Percentiles rank a stretch among this genome's conserved stretches.
Conservation (phyloP, 345 rosid genomes). For the Chamaenerion angustifolium region DNA sequence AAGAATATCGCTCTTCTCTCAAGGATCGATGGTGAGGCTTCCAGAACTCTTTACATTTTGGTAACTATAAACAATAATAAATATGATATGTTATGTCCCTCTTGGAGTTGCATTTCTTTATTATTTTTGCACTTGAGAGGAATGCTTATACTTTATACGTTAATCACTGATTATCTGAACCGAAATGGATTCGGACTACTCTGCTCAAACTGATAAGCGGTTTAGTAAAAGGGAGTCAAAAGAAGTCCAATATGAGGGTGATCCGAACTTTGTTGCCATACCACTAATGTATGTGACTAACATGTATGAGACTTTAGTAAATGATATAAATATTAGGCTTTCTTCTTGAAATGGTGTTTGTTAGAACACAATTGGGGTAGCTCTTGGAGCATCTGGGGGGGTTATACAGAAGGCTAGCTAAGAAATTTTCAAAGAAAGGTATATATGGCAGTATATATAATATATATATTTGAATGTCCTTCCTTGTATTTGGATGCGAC, state of each 20-base stretch:
- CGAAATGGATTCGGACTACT: conserved; percentile 37
- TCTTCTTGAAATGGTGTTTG: conserved; percentile 63
- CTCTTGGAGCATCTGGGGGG: conserved; percentile 98
- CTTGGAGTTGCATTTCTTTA: too few species aligned
- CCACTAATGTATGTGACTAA: conserved; percentile 93
- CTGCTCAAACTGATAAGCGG: conserved; percentile 31
- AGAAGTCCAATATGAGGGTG: conserved; percentile 72
- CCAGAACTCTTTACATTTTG: conserved; percentile 34
- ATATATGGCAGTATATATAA: neutral
- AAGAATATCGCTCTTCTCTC: conserved; percentile 44
- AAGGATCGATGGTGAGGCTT: conserved; percentile 36
- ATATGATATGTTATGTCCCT: neutral
- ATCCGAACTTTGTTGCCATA: conserved; percentile 48
- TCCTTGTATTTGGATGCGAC: too few species aligned
- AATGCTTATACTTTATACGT: too few species aligned
- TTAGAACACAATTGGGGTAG: conserved; percentile 76
- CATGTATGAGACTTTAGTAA: conserved; percentile 65
- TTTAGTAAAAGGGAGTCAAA: conserved; percentile 57
- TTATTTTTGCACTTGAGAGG: neutral
- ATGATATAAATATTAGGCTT: too few species aligned
- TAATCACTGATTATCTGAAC: conserved; percentile 38
- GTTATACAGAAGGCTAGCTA: conserved; percentile 66
- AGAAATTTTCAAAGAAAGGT: conserved; percentile 92
- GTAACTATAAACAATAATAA: conserved; percentile 51
- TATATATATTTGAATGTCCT: neutral